A percentile compares a stretch with the other conserved stretches of the same genome.
Evolutionary conservation across 2,329 filamentous ascomycete species (phyloP).

Genomic region (Verticillium klebahnii): DNA sequence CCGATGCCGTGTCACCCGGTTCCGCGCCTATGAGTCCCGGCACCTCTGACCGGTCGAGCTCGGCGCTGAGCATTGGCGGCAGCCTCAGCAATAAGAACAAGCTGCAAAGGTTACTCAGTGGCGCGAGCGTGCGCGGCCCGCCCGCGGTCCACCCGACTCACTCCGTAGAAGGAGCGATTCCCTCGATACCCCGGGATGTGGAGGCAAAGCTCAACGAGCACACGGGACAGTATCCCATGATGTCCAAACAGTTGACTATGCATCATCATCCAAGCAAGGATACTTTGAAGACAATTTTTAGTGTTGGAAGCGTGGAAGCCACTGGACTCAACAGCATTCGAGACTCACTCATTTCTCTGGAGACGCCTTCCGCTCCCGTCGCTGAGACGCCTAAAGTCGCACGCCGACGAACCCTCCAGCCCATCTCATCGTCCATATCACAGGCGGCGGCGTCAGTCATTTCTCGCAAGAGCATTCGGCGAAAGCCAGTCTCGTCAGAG

Average conservation of each 20-base stretch:
- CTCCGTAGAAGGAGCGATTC: conserved; percentile 24
- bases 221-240: conserved; percentile 24
- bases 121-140: conserved; percentile 19
- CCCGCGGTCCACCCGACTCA: conserved; percentile 27
- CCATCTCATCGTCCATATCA: background rate
- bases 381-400: conserved; percentile 1
- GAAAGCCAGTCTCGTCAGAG: conserved; percentile 7
- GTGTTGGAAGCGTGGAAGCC: conserved; percentile 40
- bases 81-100: conserved; percentile 27
- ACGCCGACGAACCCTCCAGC: conserved; percentile 8
- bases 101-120: conserved; percentile 34
- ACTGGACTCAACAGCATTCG: background rate
- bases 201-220: conserved; percentile 31
- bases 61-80: conserved; percentile 28
- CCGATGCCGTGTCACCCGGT: conserved; percentile 12
- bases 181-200: conserved; percentile 29
- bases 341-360: background rate
- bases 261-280: conserved; percentile 39
- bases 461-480: conserved; percentile 8
- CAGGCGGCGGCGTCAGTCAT: conserved; percentile 13
- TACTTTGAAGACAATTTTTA: conserved; percentile 44
- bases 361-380: background rate
- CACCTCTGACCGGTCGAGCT: conserved; percentile 23
- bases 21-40: conserved; percentile 20
- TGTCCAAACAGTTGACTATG: conserved; percentile 30